Base-by-base conservation (phyloP, 1,139 yeast genomes). In the Candida glucosophila region DNA sequence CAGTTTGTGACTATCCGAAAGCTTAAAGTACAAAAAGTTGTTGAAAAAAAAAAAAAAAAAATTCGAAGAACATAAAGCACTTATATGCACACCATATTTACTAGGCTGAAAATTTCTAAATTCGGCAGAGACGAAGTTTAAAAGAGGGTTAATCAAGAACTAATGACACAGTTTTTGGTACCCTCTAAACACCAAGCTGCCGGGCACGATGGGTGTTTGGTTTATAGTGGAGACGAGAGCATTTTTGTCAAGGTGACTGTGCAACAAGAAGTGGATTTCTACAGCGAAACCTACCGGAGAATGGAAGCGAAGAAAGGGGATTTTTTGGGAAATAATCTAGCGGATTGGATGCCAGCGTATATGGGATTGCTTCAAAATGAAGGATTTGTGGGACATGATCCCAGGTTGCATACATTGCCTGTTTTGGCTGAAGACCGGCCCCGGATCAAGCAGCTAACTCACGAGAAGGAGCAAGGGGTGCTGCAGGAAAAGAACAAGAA, bases 141-240 rank as follows among this genome's bases (percentile, higher is more conserved):
- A n/a, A n/a, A n/a, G n/a, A n/a, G n/a, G n/a, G n/a, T n/a, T n/a
- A n/a, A n/a, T n/a, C n/a, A n/a, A n/a, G n/a, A n/a, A n/a, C n/a
- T n/a, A n/a, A n/a, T n/a, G n/a, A n/a, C n/a, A n/a, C n/a, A n/a
- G n/a, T n/a, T n/a, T n/a, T n/a, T n/a, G n/a, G n/a, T 29, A 6
- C 45, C 50, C 5, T 39, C 54, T 3, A 36, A 35, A 12, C 70
- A 64, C 35, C 67, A 61, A 37, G 97, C 93, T 3, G 98, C 97
- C 0, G 98, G 98, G 7, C 98, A 90, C 44, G 80, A 67, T 10
- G 97, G 95, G 0, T 70, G 80, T 8, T 43, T 85, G 35, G 70
- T 70, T 14, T 73, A 76, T 21, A 56, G 41, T 22, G 54, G 49
- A 4, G 67, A 66, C 15, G 93, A 88, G 2, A 53, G 70, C 7